These are phyloP conservation scores for Plasmodium gaboni DNA, from an alignment of 169 alveolate genomes.

Conservation along the genomic window DNA sequence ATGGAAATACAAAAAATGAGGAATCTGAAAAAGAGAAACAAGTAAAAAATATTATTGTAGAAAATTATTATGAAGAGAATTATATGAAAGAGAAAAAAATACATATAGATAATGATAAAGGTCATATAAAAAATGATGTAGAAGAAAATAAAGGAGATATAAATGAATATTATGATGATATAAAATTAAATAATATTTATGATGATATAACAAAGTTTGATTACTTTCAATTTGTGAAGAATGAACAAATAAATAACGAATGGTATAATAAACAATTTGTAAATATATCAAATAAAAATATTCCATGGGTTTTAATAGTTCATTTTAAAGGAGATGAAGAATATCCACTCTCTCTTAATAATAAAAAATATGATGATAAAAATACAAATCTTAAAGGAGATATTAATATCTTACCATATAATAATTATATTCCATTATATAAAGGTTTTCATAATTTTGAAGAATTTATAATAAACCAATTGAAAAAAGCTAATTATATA, in stretches of 20 bases:
- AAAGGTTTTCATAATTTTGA: slow-evolving; percentile 62
- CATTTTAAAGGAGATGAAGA: slow-evolving; percentile 61
- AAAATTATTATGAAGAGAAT: too few species aligned
- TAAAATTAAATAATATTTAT: too few species aligned
- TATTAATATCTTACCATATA: slow-evolving; percentile 32
- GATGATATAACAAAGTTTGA: background rate
- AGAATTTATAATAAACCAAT: slow-evolving; percentile 26
- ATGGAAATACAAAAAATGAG: too few species aligned
- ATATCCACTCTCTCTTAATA: slow-evolving; percentile 6
- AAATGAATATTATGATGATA: too few species aligned
- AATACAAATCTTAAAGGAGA: slow-evolving; percentile 4
- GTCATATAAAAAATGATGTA: too few species aligned
- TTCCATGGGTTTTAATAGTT: slow-evolving; percentile 48
- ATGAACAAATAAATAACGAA: slow-evolving; percentile 24
- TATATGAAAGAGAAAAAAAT: too few species aligned
- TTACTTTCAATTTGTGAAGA: slow-evolving; percentile 14
- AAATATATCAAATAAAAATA: slow-evolving; percentile 50
- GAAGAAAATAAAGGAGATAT: too few species aligned
- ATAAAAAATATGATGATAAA: slow-evolving; percentile 7
- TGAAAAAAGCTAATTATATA: slow-evolving; percentile 50
- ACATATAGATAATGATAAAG: too few species aligned
- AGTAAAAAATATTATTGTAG: too few species aligned
- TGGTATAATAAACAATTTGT: slow-evolving; percentile 57
- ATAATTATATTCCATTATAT: slow-evolving; percentile 56
- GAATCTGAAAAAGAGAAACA: too few species aligned